Base-by-base conservation (phyloP, 2,329 filamentous ascomycete genomes). In the Microcyclospora pomicola region DNA sequence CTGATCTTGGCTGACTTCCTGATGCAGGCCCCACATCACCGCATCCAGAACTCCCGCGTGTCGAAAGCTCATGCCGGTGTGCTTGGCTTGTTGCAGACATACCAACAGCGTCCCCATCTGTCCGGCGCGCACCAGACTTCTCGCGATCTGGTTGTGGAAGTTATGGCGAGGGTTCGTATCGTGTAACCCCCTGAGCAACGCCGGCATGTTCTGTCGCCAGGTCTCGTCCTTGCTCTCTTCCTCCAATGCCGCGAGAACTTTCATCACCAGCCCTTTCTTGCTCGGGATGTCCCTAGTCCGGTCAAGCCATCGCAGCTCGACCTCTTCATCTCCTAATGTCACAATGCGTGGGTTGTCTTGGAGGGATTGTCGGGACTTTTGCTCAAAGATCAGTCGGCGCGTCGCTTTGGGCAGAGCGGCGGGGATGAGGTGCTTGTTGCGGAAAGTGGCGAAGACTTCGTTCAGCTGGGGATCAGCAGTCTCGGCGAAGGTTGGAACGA, bases 391-490 rank as follows among this genome's bases (percentile, higher is more conserved):
- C 24, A 68, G 58, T 41, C 58, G 52, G 24, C 55, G 48, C 45
- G 68, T 63, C 30, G 55, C 53, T 12, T 49, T 43, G 40, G 54
- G 59, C 37, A 70, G 59, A 49, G 65, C 61, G 33, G 50, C 49
- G 10, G 66, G 66, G 15, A 68, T 56, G 41, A 69, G 58, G 46
- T 68, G 49, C 36, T 62, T 61, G 33, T 52, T 54, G 43, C 66
- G 65, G 37, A 67, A 51, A 9, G 44, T 54, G 5, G 51, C 44
- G 40, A 69, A 61, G 28, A 64, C 44, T 14, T 48, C 35, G 35
- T 63, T 52, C 38, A 69, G 62, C 33, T 62, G 57, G 35, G 60
- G 52, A 11, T 56, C 58, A 9, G 63, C 59, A 9, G 64, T 56
- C 28, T 59, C 49, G 35, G 53, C 48, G 55, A 66, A 69, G 32